Percentiles rank a stretch among this genome's conserved stretches.
Conservation (phyloP, 2,329 filamentous ascomycete species). For the Alternaria hordeiaustralica region DNA sequence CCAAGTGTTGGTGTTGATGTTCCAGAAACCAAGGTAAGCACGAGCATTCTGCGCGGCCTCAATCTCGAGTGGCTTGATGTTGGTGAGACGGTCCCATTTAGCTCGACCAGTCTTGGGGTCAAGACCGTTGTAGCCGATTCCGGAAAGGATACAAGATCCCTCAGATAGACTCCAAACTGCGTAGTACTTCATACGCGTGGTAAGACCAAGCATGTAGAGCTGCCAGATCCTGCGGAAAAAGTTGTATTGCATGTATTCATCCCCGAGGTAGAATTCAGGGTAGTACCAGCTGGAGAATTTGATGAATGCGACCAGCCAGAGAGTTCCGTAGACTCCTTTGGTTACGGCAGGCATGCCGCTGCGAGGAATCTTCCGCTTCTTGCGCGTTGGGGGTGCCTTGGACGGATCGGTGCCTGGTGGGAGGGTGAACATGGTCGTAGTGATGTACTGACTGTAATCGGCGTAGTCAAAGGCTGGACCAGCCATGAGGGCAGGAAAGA, state of each 20-base stretch:
- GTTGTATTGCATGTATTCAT: slow-evolving; percentile 69
- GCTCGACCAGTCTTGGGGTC: slow-evolving; percentile 84
- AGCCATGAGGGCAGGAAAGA: slow-evolving; percentile 89
- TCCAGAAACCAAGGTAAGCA: slow-evolving; percentile 90
- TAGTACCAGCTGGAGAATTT: slow-evolving; percentile 73
- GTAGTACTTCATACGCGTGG: slow-evolving; percentile 90
- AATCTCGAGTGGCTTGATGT: slow-evolving; percentile 84
- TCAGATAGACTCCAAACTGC: slow-evolving; percentile 94
- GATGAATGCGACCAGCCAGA: slow-evolving; percentile 82
- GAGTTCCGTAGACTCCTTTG: slow-evolving; percentile 75
- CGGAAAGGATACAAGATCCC: slow-evolving; percentile 90
- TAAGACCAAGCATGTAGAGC: slow-evolving; percentile 83
- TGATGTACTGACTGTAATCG: slow-evolving; percentile 91
- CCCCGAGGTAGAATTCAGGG: slow-evolving; percentile 67
- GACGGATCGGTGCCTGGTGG: slow-evolving; percentile 81
- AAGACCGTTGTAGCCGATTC: slow-evolving; percentile 92
- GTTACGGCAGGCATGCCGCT: slow-evolving; percentile 83
- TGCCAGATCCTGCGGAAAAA: slow-evolving; percentile 77
- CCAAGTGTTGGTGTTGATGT: slow-evolving; percentile 99
- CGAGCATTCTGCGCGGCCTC: slow-evolving; percentile 94
- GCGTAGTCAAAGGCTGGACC: slow-evolving; percentile 94
- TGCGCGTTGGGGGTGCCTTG: slow-evolving; percentile 83
- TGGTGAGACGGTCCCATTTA: slow-evolving; percentile 87
- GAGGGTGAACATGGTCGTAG: slow-evolving; percentile 91
- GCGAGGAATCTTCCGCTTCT: slow-evolving; percentile 89